Conservation (phyloP, 306 rosid species). For the Rosa lucieae region DNA sequence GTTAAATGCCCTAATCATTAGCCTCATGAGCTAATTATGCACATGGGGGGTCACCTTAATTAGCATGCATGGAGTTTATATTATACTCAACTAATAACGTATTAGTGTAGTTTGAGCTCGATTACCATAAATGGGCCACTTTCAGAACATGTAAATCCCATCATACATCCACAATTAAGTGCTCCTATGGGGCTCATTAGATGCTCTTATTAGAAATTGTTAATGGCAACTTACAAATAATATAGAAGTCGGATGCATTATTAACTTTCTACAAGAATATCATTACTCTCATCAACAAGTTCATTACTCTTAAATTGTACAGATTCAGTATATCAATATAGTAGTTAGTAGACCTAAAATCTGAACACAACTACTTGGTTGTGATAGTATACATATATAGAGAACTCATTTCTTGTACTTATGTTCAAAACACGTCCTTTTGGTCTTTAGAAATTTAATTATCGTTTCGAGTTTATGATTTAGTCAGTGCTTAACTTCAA, state of each 20-base stretch:
- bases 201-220: background rate
- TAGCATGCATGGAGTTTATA: background rate
- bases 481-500: background rate
- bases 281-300: background rate
- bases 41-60: background rate
- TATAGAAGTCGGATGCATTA: background rate
- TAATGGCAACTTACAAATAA: constrained; percentile 3
- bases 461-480: background rate
- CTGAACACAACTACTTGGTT: background rate
- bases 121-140: background rate
- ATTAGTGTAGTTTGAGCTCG: background rate
- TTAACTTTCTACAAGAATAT: background rate
- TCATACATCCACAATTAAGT: background rate
- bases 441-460: background rate
- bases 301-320: background rate
- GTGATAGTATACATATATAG: background rate
- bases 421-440: background rate
- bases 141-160: background rate
- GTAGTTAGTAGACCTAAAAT: constrained; percentile 1
- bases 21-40: constrained; percentile 21
- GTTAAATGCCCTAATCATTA: constrained; percentile 33
- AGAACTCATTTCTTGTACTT: background rate
- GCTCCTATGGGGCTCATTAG: background rate
- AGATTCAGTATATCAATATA: background rate
- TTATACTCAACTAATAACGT: background rate